phyloP scores from a whole-genome alignment of 2,329 filamentous ascomycete genomes.

The Venturia effusa region DNA sequence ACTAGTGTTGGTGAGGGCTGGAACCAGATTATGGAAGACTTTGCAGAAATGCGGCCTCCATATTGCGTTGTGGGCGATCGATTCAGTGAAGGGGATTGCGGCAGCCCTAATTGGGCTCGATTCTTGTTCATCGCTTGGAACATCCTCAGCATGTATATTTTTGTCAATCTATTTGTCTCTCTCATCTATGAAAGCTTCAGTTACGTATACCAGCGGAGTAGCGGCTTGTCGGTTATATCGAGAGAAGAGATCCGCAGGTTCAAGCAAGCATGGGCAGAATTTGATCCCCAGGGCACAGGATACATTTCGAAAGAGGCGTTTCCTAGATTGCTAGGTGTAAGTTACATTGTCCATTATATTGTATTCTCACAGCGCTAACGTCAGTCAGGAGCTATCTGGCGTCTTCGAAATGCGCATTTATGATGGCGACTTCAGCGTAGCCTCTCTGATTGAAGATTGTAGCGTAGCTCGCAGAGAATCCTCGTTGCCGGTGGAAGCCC shows the following conservation, averaged over 20 bases:
- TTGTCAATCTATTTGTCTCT: conserved; percentile 95
- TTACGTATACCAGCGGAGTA: conserved; percentile 95
- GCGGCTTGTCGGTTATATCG: conserved; percentile 80
- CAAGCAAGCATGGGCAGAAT: conserved; percentile 96
- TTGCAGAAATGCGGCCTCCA: conserved; percentile 66
- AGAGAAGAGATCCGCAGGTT: conserved; percentile 91
- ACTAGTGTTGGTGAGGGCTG: conserved; percentile 93
- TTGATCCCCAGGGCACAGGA: conserved; percentile 82
- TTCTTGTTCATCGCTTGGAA: conserved; percentile 94
- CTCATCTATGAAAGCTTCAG: conserved; percentile 99
- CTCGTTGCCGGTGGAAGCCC: conserved; percentile 35
- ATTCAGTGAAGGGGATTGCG: conserved; percentile 87
- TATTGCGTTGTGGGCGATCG: conserved; percentile 61
- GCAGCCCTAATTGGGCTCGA: conserved; percentile 79
- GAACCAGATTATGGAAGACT: conserved; percentile 97
- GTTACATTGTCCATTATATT: conserved; percentile 17
- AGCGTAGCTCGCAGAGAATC: conserved; percentile 45
- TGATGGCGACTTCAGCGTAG: conserved; percentile 77
- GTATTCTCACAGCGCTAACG: neutral
- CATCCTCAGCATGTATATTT: conserved; percentile 99
- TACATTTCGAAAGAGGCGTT: conserved; percentile 87
- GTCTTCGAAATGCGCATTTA: conserved; percentile 98
- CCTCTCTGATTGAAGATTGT: conserved; percentile 78
- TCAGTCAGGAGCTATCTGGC: conserved; percentile 64
- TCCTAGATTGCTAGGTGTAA: conserved; percentile 69